Evolutionary conservation across 306 rosid genomes (phyloP), one percentile per base, ranked within the genome.

Genomic region (Prunus padus): DNA sequence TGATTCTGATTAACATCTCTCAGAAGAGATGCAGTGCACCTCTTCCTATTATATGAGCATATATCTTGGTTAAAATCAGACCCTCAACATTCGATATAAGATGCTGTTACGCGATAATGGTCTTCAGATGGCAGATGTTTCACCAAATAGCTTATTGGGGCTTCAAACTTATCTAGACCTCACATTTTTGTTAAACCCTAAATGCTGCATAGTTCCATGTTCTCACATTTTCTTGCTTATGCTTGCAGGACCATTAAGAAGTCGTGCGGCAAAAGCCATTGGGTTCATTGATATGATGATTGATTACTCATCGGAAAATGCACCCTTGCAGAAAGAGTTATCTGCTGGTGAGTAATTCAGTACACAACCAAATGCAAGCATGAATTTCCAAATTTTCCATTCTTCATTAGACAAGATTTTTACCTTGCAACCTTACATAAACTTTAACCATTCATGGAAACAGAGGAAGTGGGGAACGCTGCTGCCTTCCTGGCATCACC

Each of bases 221-320:
- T 26, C 50, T 65, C 54, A 42, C 33, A 22, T 51, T 31, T 54
- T 31, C 13, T 15, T 70, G 26, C 14, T 69, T 9, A 6, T 67
- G 6, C n/a, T n/a, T 31, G 57, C 81, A 93, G 98, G 98, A 55
- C 98, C 98, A 16, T 79, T 93, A 11, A 86, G 98, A 84, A 93
- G 98, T 71, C 98, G 98, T 65, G 98, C 98, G 2, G 98, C 98
- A 11, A 93, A 93, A 87, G 97, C 98, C 60, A 93, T 93, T 20
- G 98, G 97, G 22, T 91, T 91, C 78, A 91, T 93, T 11, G 98
- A 93, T 49, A 89, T 81, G 94, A 91, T 93, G 98, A 93, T 93
- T 71, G 92, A 93, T 60, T 93, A 93, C 79, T 93, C 98, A 28
- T 75, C 80, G 1, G 94, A 74, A 55, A 93, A 93, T 77, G 98